Conservation (phyloP, 75 land plant genomes). For the Cunninghamia lanceolata region DNA sequence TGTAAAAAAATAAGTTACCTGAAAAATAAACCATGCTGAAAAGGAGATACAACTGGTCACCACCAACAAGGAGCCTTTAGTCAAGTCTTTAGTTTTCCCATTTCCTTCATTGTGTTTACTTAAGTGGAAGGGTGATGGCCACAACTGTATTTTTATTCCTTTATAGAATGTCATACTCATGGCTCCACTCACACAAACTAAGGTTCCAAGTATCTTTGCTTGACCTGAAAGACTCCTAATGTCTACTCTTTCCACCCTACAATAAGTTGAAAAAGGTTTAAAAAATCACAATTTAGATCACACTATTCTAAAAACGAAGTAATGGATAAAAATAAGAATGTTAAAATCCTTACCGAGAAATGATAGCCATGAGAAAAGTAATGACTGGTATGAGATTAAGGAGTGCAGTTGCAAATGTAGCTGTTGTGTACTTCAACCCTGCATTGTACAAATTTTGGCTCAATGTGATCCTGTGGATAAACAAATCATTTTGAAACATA, state of each 20-base stretch:
- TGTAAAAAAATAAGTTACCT: constrained; percentile 29
- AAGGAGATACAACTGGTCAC: constrained; percentile 57
- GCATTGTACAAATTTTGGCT: constrained; percentile 55
- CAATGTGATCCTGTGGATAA: constrained; percentile 37
- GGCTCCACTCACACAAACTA: constrained; percentile 46
- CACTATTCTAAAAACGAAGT: neutral
- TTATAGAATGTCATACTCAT: constrained; percentile 39
- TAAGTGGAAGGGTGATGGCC: neutral
- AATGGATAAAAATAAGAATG: neutral
- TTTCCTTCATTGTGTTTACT: too few relatives aligned
- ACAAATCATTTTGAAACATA: neutral
- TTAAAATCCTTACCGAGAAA: constrained; percentile 42
- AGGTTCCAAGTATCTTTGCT: constrained; percentile 53
- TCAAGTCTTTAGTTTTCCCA: constrained; percentile 15
- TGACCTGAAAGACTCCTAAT: constrained; percentile 27
- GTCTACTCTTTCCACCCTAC: constrained; percentile 49
- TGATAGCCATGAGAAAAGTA: constrained; percentile 70
- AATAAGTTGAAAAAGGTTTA: neutral
- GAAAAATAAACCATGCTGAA: constrained; percentile 69
- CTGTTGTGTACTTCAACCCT: constrained; percentile 47
- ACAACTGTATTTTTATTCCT: constrained; percentile 15
- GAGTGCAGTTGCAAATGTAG: constrained; percentile 71
- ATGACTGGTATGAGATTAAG: constrained; percentile 63
- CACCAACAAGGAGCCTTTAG: constrained; percentile 51
- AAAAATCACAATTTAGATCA: neutral